Percentiles rank a stretch among this genome's conserved stretches.
Conservation (phyloP, 1,284 basidiomycete genomes). For the Ceratobasidium theobromae region DNA sequence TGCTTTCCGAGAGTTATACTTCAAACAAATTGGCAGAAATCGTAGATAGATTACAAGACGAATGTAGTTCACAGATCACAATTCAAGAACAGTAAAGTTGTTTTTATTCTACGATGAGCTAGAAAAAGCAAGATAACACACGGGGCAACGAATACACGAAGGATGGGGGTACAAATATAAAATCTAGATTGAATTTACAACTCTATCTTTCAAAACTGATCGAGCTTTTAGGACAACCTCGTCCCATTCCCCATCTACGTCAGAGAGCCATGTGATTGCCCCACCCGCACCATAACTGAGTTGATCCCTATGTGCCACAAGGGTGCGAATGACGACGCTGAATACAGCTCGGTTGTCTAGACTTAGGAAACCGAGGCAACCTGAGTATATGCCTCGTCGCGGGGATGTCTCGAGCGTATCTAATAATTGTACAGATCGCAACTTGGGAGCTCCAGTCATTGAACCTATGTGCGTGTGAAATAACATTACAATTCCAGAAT, state of each 20-base stretch:
- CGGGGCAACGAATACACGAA: no score
- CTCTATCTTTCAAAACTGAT: slow-evolving; percentile 4
- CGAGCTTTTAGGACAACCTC: slow-evolving; percentile 60
- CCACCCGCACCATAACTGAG: slow-evolving; percentile 81
- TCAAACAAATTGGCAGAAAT: background rate
- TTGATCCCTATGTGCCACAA: slow-evolving; percentile 68
- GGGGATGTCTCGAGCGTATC: slow-evolving; percentile 66
- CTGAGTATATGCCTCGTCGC: slow-evolving; percentile 86
- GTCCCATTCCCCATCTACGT: slow-evolving; percentile 87
- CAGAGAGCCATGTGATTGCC: slow-evolving; percentile 92
- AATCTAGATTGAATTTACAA: background rate
- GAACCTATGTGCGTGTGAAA: slow-evolving; percentile 57
- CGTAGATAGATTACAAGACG: background rate
- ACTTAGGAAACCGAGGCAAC: slow-evolving; percentile 90
- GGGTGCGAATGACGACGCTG: slow-evolving; percentile 94
- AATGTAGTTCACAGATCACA: background rate
- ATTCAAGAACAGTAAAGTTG: background rate
- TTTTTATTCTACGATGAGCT: background rate
- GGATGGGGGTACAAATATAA: no score
- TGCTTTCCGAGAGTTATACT: background rate
- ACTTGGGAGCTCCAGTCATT: slow-evolving; percentile 98
- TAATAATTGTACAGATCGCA: slow-evolving; percentile 88
- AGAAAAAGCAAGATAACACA: background rate
- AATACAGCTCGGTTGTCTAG: slow-evolving; percentile 89
- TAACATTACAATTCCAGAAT: background rate